Base-by-base conservation (phyloP, 2,329 filamentous ascomycete genomes). In the Spiromastix sp. region DNA sequence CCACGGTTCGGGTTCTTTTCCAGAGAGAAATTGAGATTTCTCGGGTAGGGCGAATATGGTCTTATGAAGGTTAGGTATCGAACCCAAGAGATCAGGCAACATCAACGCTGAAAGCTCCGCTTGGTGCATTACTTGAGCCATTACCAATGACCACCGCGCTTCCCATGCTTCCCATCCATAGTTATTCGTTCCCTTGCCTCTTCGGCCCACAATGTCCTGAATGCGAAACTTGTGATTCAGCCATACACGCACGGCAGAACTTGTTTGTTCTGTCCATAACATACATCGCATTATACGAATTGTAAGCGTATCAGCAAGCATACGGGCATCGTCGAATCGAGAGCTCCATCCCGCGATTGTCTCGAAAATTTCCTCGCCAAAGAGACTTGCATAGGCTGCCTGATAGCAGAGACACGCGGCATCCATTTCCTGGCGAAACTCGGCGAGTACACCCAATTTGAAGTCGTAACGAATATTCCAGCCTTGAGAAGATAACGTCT, bases 151-250 rank as follows among this genome's bases (percentile, higher is more conserved):
- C 77, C 76, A 80, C 37, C 83, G 73, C 26, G 84, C 78, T 60
- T 94, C 82, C 87, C 89, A 98, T 2, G 89, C 87, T 50, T 85
- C 75, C 84, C 87, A 96, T 4, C 85, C 85, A 55, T 96, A 96
- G 45, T 85, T 93, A 20, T 77, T 75, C 2, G 84, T 86, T 1
- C 89, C 89, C 48, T 84, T 84, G 3, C 86, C 87, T 46, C 81
- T 77, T 12, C 83, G 73, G 51, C 94, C 85, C 11, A 95, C 67
- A 34, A 95, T 74, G 48, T 85, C 81, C 37, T 70, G 71, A 44
- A 89, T 77, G 37, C 80, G 75, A 37, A 78, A 72, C 41, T 79
- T 76, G 56, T 96, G 93, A 24, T 67, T 68, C 39, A 79, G 70
- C 89, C 89, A 96, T 37, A 79, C 74, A 37, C 83, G 76, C 5